These are phyloP conservation scores for Beta lomatogona DNA, from an alignment of 179 eudicot species.

Conservation along the genomic window DNA sequence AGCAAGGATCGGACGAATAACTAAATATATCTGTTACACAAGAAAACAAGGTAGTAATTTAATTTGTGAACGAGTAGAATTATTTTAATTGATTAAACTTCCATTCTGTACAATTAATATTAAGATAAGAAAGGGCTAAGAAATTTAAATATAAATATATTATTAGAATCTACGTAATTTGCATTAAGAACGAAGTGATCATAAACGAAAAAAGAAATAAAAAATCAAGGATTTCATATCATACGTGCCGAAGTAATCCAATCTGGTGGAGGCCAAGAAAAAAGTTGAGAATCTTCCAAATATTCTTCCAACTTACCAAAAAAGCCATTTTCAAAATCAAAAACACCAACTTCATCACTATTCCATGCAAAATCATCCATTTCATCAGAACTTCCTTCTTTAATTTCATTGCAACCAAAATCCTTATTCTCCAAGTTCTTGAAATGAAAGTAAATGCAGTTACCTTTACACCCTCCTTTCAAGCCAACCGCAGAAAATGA, in stretches of 20 bases:
- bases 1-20: no score
- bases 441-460: conserved; percentile 37
- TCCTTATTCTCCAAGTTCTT: conserved; percentile 26
- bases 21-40: no score
- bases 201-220: background rate
- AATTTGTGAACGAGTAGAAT: no score
- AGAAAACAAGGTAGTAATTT: no score
- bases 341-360: conserved; percentile 35
- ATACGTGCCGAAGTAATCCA: conserved; percentile 24
- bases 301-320: conserved; percentile 27
- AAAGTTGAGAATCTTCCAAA: conserved; percentile 27
- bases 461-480: conserved; percentile 20
- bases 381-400: background rate
- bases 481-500: conserved; percentile 24
- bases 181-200: no score
- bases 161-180: no score
- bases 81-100: no score
- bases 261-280: conserved; percentile 35
- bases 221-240: background rate
- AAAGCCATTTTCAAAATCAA: conserved; percentile 36
- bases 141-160: no score
- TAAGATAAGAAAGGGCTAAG: no score
- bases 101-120: no score
- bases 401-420: conserved; percentile 5
- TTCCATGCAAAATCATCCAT: conserved; percentile 14